phyloP scores from a whole-genome alignment of 345 rosid species.

The Durio zibethinus region DNA sequence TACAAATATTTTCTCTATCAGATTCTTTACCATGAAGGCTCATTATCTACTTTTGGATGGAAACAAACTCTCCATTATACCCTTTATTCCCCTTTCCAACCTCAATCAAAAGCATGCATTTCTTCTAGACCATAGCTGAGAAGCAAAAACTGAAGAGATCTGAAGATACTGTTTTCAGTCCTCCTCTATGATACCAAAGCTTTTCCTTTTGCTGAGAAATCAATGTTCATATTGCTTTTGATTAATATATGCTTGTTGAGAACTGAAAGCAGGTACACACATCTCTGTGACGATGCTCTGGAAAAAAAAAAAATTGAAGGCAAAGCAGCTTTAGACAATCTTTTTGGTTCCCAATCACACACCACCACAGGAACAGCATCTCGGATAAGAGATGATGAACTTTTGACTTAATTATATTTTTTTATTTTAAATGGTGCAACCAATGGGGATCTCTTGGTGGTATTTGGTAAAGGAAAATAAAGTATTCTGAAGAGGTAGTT shows the following conservation, averaged over 20 bases:
- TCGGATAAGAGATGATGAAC: slow-evolving; percentile 48
- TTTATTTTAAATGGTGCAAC: slow-evolving; percentile 17
- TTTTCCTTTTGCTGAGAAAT: neutral
- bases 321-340: slow-evolving; percentile 49
- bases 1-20: slow-evolving; percentile 16
- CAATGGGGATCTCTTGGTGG: slow-evolving; percentile 26
- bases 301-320: slow-evolving; percentile 15
- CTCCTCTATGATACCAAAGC: slow-evolving; percentile 13
- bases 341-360: slow-evolving; percentile 51
- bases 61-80: slow-evolving; percentile 4
- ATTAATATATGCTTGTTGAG: slow-evolving; percentile 22
- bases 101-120: slow-evolving; percentile 17
- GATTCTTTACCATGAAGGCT: slow-evolving; percentile 21
- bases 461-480: slow-evolving; percentile 12
- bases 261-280: slow-evolving; percentile 23
- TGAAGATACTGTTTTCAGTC: slow-evolving; percentile 29
- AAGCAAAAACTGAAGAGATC: slow-evolving; percentile 12
- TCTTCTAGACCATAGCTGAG: neutral
- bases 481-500: slow-evolving; percentile 15
- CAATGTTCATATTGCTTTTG: slow-evolving; percentile 15
- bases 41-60: slow-evolving; percentile 18
- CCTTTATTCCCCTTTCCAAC: slow-evolving; percentile 14
- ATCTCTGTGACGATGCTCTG: slow-evolving; percentile 48
- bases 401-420: slow-evolving; percentile 32
- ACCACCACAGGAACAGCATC: slow-evolving; percentile 66